Evolutionary conservation across 2,329 filamentous ascomycete species (phyloP), one percentile per base, ranked within the genome.

Genomic region (Diaporthe australafricana): DNA sequence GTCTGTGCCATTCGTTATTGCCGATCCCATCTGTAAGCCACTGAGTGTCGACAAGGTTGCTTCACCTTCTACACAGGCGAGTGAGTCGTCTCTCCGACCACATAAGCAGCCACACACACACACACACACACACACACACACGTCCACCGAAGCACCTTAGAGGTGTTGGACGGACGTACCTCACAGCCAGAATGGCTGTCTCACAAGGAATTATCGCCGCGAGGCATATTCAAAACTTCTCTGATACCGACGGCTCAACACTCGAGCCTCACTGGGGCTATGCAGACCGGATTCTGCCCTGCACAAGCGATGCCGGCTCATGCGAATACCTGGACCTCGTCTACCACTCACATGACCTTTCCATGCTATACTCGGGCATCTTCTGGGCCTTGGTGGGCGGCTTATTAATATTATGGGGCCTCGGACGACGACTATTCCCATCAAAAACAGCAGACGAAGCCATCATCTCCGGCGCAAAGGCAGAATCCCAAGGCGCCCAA

Each of bases 261-360:
- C 53, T 42, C 9, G 79, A 83, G 69, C 80, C 79, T 47, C 84
- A 87, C 76, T 87, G 85, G 85, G 85, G 85, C 53, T 87, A 86
- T 70, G 81, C 80, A n/a, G 80, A 82, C 74, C 83, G 85, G 30
- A 79, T 82, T 0, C 52, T 87, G 4, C 85, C 85, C 4, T 87
- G 85, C 77, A 82, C 79, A 65, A 85, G 81, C 76, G 85, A 87
- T 70, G 75, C 80, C 16, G 85, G 84, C n/a, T 84, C 84, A 9
- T 87, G 85, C 77, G 82, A 77, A 32, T 87, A 87, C 75, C 84
- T 89, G 62, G 87, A 89, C 72, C 80, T 83, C 42, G 86, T 88
- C 57, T 89, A 89, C 73, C 73, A 74, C 30, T 79, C 83, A 17
- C 87, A 89, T 76, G 87, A 88, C 71, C 68, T 80, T 8, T 81